A percentile compares a stretch with the other conserved stretches of the same genome.
These are phyloP conservation scores for Erodium texanum DNA, from an alignment of 441 rosid species.

Conservation along the genomic window DNA sequence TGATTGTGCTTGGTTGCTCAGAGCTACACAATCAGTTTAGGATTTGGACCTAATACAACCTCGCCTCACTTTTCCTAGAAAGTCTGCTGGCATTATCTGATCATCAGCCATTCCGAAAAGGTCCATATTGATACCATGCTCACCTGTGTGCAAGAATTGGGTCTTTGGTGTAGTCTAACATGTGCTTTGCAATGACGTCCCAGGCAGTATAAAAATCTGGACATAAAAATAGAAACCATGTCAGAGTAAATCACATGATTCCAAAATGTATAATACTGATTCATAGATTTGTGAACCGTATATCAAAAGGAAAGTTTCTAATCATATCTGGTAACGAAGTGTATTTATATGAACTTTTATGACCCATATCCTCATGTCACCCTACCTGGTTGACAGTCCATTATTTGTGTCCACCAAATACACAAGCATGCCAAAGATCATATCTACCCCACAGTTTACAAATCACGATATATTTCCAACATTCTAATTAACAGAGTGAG, in stretches of 20 bases:
- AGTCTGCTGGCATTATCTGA: neutral
- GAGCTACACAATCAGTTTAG: conserved; percentile 3
- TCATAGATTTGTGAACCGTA: neutral
- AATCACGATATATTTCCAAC: no score
- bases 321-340: neutral
- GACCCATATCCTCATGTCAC: neutral
- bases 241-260: neutral
- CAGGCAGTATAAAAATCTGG: conserved; percentile 95
- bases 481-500: no score
- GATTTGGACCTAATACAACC: conserved; percentile 3
- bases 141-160: conserved; percentile 72
- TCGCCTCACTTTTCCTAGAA: conserved; percentile 3
- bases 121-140: conserved; percentile 13
- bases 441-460: no score
- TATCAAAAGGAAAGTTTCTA: neutral
- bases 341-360: neutral
- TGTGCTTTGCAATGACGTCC: conserved; percentile 65
- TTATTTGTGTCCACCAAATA: neutral
- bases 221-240: conserved; percentile 10
- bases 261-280: neutral
- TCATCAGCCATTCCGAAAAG: neutral
- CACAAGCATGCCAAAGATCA: neutral
- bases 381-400: neutral
- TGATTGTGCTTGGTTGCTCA: neutral
- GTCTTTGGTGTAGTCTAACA: conserved; percentile 39